phyloP scores from a whole-genome alignment of 148 eudicot species.

The Persicaria maculosa region DNA sequence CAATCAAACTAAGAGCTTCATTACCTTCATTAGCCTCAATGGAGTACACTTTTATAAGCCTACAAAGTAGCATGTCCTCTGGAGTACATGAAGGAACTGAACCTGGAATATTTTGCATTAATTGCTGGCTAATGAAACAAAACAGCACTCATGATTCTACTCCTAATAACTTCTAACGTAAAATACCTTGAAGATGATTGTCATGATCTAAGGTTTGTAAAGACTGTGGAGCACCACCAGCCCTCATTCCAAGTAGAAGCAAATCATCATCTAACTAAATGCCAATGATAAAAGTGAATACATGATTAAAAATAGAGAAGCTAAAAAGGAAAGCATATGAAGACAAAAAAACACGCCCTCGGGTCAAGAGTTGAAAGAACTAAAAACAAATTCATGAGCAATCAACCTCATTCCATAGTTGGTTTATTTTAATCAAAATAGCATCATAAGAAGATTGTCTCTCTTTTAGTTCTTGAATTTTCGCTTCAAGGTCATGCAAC shows the following conservation, averaged over 20 bases:
- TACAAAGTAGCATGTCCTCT: constrained; percentile 74
- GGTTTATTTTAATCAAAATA: constrained; percentile 51
- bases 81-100: constrained; percentile 57
- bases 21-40: constrained; percentile 26
- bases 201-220: constrained; percentile 45
- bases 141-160: neutral
- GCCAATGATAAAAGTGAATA: constrained; percentile 11
- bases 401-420: constrained; percentile 77
- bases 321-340: neutral
- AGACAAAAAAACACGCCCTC: neutral
- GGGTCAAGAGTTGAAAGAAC: constrained; percentile 2
- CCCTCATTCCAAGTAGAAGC: constrained; percentile 62
- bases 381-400: neutral
- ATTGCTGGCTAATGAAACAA: constrained; percentile 1
- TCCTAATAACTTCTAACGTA: neutral
- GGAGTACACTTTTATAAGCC: constrained; percentile 52
- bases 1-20: constrained; percentile 31
- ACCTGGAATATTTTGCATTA: constrained; percentile 32
- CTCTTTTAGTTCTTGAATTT: constrained; percentile 62
- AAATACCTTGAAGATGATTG: constrained; percentile 59
- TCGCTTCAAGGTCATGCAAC: constrained; percentile 72
- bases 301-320: neutral
- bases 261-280: constrained; percentile 70
- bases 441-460: constrained; percentile 75
- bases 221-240: constrained; percentile 54